Evolutionary conservation across 2,329 filamentous ascomycete species (phyloP).

Genomic region (Immersiporthe knoxdaviesiana): DNA sequence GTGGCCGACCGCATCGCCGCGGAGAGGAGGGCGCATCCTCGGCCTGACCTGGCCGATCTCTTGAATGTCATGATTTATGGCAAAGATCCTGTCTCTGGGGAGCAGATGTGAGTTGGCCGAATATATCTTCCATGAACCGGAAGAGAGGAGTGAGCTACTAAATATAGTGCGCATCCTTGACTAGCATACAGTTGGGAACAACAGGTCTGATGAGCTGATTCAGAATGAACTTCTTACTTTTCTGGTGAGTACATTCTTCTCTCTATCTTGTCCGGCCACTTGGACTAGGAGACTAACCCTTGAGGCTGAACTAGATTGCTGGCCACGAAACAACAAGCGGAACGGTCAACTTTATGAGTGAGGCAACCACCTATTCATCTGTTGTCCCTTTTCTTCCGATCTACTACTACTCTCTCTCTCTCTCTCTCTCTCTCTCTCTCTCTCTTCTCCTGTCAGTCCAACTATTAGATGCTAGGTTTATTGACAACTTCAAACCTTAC

Average conservation of each 20-base stretch:
- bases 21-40: slow-evolving; percentile 29
- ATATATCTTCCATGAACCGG: no score
- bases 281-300: neutral
- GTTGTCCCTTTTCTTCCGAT: neutral
- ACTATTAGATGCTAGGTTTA: no score
- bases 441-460: no score
- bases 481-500: neutral
- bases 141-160: no score
- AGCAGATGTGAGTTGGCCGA: slow-evolving; percentile 24
- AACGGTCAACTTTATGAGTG: slow-evolving; percentile 29
- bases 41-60: slow-evolving; percentile 31
- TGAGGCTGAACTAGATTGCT: slow-evolving; percentile 21
- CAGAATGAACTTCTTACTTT: slow-evolving; percentile 31
- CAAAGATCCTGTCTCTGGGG: slow-evolving; percentile 31
- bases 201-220: slow-evolving; percentile 30
- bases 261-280: no score
- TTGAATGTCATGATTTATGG: slow-evolving; percentile 31
- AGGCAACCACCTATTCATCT: neutral
- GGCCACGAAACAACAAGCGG: slow-evolving; percentile 31
- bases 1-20: slow-evolving; percentile 29
- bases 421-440: no score
- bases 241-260: slow-evolving; percentile 23
- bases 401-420: no score
- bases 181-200: neutral
- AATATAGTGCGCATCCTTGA: no score